These are phyloP conservation scores for Hypocreales sp. DNA, from an alignment of 2,329 filamentous ascomycete genomes.

Conservation along the genomic window DNA sequence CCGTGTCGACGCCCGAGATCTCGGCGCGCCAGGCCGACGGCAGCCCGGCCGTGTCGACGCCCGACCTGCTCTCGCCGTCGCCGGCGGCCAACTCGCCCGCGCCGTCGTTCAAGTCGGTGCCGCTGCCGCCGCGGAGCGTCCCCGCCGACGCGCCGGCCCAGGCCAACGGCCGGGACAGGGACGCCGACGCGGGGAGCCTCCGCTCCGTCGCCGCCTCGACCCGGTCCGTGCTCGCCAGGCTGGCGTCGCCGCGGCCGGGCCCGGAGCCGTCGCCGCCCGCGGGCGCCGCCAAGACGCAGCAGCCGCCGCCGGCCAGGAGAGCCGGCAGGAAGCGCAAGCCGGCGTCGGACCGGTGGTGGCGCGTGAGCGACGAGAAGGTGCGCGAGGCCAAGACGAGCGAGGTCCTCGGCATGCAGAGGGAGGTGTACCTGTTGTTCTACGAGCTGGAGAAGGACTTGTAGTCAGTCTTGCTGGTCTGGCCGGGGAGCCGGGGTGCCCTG, in stretches of 20 bases:
- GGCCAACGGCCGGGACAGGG: conserved; percentile 19
- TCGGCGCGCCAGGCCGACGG: conserved; percentile 16
- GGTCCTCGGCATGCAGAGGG: conserved; percentile 82
- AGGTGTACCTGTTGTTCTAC: conserved; percentile 94
- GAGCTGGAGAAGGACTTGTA: conserved; percentile 50
- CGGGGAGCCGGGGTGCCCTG: too few species aligned
- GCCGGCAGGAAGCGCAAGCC: conserved; percentile 39
- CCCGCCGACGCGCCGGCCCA: conserved; percentile 9
- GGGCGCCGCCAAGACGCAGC: conserved; percentile 5
- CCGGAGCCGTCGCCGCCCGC: conserved; percentile 9
- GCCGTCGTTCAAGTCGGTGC: conserved; percentile 19
- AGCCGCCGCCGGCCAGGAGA: conserved; percentile 14
- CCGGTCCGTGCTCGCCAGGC: conserved; percentile 33
- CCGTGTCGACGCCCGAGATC: conserved; percentile 31
- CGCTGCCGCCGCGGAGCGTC: conserved; percentile 15
- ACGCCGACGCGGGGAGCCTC: conserved; percentile 33
- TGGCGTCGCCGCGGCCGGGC: conserved; percentile 23
- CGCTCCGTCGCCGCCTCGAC: conserved; percentile 42
- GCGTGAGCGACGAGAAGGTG: conserved; percentile 93
- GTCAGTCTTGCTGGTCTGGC: conserved; percentile 3
- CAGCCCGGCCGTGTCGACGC: conserved; percentile 29
- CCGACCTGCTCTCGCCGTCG: conserved; percentile 27
- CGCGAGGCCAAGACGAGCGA: conserved; percentile 88
- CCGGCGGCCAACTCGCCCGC: conserved; percentile 19
- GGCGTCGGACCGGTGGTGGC: conserved; percentile 71